These are phyloP conservation scores for Xylaria flabelliformis DNA, from an alignment of 495 filamentous ascomycete genomes.

Conservation along the genomic window DNA sequence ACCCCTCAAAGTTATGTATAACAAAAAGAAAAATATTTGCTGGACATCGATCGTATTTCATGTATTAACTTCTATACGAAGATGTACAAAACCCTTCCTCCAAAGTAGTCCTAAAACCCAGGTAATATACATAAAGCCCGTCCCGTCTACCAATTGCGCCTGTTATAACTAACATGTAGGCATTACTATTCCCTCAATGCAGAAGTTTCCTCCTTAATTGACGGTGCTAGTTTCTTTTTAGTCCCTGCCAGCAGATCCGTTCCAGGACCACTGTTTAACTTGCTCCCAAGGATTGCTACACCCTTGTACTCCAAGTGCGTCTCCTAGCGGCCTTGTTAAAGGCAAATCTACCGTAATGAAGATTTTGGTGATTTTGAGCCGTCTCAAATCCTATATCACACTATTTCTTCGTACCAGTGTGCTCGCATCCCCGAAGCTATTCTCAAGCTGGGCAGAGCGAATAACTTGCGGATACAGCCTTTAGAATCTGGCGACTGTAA, in stretches of 20 bases:
- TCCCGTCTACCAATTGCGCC: constrained; percentile 34
- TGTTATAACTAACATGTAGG: constrained; percentile 15
- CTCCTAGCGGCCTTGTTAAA: constrained; percentile 21
- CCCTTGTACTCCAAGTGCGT: constrained; percentile 28
- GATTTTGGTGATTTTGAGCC: constrained; percentile 18
- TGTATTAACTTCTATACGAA: constrained; percentile 5
- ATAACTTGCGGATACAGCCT: constrained; percentile 1
- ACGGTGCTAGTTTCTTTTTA: constrained; percentile 19
- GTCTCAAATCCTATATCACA: neutral
- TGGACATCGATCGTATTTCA: neutral
- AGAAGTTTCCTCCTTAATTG: constrained; percentile 24
- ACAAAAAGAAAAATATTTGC: neutral
- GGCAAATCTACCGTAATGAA: constrained; percentile 33
- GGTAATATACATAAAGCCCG: constrained; percentile 37
- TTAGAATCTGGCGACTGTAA: neutral
- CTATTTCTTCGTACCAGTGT: constrained; percentile 9
- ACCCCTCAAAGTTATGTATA: too few species aligned
- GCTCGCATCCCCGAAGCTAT: constrained; percentile 1
- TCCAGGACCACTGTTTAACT: constrained; percentile 31
- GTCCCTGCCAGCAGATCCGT: constrained; percentile 31
- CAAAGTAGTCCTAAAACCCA: constrained; percentile 34
- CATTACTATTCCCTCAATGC: constrained; percentile 19
- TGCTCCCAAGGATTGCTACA: constrained; percentile 37
- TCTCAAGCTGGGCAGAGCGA: constrained; percentile 11
- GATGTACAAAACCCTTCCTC: constrained; percentile 12